phyloP scores from a whole-genome alignment of 345 rosid genomes.

The Arabidopsis suecica region DNA sequence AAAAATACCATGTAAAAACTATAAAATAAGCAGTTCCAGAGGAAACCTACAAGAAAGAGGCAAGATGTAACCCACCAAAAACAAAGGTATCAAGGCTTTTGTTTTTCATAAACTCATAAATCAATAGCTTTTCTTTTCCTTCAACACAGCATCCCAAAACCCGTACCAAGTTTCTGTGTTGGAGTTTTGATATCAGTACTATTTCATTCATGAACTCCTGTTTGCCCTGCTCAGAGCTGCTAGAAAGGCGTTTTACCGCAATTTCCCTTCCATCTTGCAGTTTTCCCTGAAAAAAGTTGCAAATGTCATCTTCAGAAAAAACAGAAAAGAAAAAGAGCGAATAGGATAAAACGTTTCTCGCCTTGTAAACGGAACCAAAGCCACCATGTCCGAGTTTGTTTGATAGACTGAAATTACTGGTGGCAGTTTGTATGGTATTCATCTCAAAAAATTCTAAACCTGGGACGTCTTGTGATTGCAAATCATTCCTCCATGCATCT shows the following conservation, averaged over 20 bases:
- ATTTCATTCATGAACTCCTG: conserved; percentile 46
- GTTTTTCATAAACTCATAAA: conserved; percentile 66
- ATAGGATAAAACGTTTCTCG: background rate
- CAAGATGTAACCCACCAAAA: conserved; percentile 46
- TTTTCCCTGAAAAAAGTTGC: conserved; percentile 23
- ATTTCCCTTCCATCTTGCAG: conserved; percentile 23
- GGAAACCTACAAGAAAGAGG: background rate
- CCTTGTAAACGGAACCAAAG: conserved; percentile 42
- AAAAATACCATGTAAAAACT: background rate
- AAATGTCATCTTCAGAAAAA: background rate
- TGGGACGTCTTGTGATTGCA: conserved; percentile 21
- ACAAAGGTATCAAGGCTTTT: conserved; percentile 58
- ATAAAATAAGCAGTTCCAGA: background rate
- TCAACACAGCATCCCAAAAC: conserved; percentile 43
- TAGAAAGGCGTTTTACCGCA: conserved; percentile 42
- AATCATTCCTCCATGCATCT: conserved; percentile 16
- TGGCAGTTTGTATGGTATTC: conserved; percentile 22
- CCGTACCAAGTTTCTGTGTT: conserved; percentile 37
- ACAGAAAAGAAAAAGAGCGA: background rate
- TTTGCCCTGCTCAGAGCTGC: conserved; percentile 41
- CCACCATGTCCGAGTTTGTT: conserved; percentile 45
- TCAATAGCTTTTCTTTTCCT: conserved; percentile 51
- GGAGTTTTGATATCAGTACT: conserved; percentile 36
- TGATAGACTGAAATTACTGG: conserved; percentile 25
- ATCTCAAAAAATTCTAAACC: conserved; percentile 27